Evolutionary conservation across 805 yeast species (phyloP).

Genomic region (Metschnikowia shivogae): DNA sequence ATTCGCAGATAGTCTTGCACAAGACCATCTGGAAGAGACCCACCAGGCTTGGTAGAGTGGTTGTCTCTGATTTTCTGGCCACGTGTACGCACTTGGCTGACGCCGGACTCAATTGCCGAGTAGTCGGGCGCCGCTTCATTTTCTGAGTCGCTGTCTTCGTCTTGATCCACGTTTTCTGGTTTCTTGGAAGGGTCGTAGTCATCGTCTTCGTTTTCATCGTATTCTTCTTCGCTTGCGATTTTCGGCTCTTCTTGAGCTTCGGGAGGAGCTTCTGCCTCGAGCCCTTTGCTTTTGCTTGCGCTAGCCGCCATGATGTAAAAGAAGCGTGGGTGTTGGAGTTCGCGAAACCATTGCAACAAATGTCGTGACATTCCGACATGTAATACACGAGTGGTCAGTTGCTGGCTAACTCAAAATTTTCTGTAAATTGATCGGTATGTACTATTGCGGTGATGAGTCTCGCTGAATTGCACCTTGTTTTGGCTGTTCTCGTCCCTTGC

Average conservation of each 20-base stretch:
- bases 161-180: conserved; percentile 8
- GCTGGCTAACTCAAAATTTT: too few relatives aligned
- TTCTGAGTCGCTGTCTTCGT: conserved; percentile 16
- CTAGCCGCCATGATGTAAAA: not conserved
- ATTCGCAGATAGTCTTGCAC: conserved; percentile 20
- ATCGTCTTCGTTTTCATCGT: conserved; percentile 55
- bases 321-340: not conserved
- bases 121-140: conserved; percentile 32
- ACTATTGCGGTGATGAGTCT: too few relatives aligned
- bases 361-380: not conserved
- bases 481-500: too few relatives aligned
- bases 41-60: not conserved
- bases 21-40: conserved; percentile 7
- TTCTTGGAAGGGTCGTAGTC: conserved; percentile 48
- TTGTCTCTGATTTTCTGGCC: conserved; percentile 50
- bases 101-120: conserved; percentile 47
- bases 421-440: too few relatives aligned
- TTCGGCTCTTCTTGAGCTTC: not conserved
- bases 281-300: not conserved
- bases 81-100: conserved; percentile 65
- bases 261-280: not conserved
- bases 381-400: too few relatives aligned
- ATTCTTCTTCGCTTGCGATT: conserved; percentile 29
- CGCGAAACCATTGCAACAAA: not conserved
- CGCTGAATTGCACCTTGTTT: too few relatives aligned